Conservation (phyloP, 768 basidiomycete species). For the Phanerochaete carnosa region DNA sequence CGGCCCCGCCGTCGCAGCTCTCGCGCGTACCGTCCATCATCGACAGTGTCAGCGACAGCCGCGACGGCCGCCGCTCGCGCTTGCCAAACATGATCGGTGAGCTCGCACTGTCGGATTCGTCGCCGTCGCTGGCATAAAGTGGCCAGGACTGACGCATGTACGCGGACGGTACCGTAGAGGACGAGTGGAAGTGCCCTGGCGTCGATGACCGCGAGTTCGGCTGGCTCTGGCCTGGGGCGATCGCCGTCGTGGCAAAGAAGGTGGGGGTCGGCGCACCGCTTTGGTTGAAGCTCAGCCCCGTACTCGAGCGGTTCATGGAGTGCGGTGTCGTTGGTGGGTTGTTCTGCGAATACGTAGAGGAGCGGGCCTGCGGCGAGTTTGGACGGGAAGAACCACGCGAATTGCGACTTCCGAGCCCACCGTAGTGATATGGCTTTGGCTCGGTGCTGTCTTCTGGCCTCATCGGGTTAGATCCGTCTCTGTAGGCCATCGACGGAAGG, state of each 20-base stretch:
- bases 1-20: slow-evolving; percentile 10
- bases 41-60: slow-evolving; percentile 23
- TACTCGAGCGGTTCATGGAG: slow-evolving; percentile 3
- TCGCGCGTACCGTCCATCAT: slow-evolving; percentile 21
- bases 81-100: not conserved
- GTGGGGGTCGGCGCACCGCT: slow-evolving; percentile 10
- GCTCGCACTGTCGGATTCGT: slow-evolving; percentile 2
- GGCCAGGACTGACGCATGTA: slow-evolving; percentile 16
- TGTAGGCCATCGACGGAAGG: slow-evolving; percentile 1
- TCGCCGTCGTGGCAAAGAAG: slow-evolving; percentile 4
- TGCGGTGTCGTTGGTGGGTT: slow-evolving; percentile 1
- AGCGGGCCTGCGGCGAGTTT: slow-evolving; percentile 9
- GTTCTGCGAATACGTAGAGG: slow-evolving; percentile 5
- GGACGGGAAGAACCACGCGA: slow-evolving; percentile 8
- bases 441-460: slow-evolving; percentile 27
- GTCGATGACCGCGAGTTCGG: slow-evolving; percentile 15
- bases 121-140: slow-evolving; percentile 7
- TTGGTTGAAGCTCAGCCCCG: slow-evolving; percentile 5
- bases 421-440: slow-evolving; percentile 62
- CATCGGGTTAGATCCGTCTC: not conserved
- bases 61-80: slow-evolving; percentile 14
- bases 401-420: slow-evolving; percentile 43
- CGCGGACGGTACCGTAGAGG: slow-evolving; percentile 6
- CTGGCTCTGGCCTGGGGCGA: slow-evolving; percentile 6
- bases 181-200: slow-evolving; percentile 8